These are phyloP conservation scores for Zygosaccharomyces kombuchaensis DNA, from an alignment of 805 yeast genomes.

Conservation along the genomic window DNA sequence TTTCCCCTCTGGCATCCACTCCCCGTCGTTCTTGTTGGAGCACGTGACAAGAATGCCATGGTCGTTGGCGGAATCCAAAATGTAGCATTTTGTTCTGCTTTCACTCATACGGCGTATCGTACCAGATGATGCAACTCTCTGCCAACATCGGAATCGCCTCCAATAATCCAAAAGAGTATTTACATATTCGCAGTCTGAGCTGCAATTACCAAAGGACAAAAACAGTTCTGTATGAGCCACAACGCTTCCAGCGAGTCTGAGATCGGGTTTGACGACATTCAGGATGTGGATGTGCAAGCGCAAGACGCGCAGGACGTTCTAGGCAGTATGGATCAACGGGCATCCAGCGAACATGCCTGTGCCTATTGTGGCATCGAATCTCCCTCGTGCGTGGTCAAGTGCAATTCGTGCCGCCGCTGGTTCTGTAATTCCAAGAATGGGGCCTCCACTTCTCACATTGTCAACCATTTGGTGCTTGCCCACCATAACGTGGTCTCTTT, in stretches of 20 bases:
- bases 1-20: no score
- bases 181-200: no score
- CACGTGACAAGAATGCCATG: no score
- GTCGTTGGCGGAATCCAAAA: no score
- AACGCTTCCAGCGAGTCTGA: conserved; percentile 6
- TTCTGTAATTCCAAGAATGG: conserved; percentile 73
- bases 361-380: conserved; percentile 72
- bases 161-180: no score
- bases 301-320: conserved; percentile 6
- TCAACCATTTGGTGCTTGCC: conserved; percentile 77
- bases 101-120: no score
- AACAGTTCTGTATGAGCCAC: conserved; percentile 5
- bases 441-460: conserved; percentile 69
- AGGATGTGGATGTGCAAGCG: conserved; percentile 5
- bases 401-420: conserved; percentile 78
- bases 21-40: no score
- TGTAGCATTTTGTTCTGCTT: no score
- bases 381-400: conserved; percentile 64
- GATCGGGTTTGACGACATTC: conserved; percentile 5
- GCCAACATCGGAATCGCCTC: no score
- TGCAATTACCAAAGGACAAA: not conserved
- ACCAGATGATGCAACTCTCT: no score
- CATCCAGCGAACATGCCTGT: conserved; percentile 42
- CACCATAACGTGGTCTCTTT: conserved; percentile 70
- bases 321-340: conserved; percentile 4